Percentiles rank a stretch among this genome's conserved stretches.
Conservation (phyloP, 768 basidiomycete species). For the Pulveroboletus sp. region DNA sequence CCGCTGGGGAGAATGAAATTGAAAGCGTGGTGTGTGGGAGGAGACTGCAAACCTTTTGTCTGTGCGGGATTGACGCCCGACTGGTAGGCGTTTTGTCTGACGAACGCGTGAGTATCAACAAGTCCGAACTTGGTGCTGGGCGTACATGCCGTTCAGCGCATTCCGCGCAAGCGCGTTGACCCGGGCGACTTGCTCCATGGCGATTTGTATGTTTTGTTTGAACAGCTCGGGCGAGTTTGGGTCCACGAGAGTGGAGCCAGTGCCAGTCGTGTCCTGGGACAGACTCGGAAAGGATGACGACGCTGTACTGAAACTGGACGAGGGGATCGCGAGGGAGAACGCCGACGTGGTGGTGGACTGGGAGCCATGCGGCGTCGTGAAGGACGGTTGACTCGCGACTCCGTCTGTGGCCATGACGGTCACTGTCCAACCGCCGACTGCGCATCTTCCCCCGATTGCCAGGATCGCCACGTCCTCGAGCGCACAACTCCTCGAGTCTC, state of each 20-base stretch:
- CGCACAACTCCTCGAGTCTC: slow-evolving; percentile 38
- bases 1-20: slow-evolving; percentile 31
- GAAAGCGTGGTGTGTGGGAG: background rate
- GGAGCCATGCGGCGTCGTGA: slow-evolving; percentile 6
- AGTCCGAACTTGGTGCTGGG: background rate
- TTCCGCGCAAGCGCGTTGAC: slow-evolving; percentile 47
- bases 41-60: slow-evolving; percentile 44
- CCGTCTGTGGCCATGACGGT: slow-evolving; percentile 6
- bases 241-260: slow-evolving; percentile 33
- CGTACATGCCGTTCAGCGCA: slow-evolving; percentile 53
- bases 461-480: slow-evolving; percentile 35
- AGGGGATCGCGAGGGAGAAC: slow-evolving; percentile 18
- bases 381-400: slow-evolving; percentile 11
- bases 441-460: slow-evolving; percentile 51
- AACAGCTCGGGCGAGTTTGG: slow-evolving; percentile 60
- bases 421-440: slow-evolving; percentile 41
- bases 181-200: slow-evolving; percentile 45
- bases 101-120: background rate
- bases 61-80: slow-evolving; percentile 49
- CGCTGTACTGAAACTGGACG: slow-evolving; percentile 11
- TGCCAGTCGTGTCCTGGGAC: slow-evolving; percentile 26
- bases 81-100: slow-evolving; percentile 61
- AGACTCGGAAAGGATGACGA: slow-evolving; percentile 16
- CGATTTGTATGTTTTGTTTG: slow-evolving; percentile 50
- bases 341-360: slow-evolving; percentile 15